Evolutionary conservation across 495 filamentous ascomycete genomes (phyloP), one percentile per base, ranked within the genome.

Genomic region (Aspergillus mulundensis): DNA sequence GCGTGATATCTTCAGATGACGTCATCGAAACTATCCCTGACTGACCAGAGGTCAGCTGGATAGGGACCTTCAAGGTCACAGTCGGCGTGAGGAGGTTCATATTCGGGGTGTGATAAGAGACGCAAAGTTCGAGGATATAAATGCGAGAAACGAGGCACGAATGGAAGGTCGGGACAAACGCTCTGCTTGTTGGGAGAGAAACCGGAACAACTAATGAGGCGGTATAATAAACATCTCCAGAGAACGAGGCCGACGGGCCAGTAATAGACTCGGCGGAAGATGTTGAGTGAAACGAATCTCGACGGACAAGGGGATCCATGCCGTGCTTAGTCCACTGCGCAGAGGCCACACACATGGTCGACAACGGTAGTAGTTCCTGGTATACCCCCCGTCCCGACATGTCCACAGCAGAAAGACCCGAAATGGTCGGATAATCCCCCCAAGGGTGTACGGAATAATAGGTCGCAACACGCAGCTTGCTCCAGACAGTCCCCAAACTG

Each of bases 101-200:
- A 18, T 76, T 76, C 5, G 82, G 76, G 0, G 83, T 80, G 51
- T 84, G 79, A 39, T 89, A 70, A 3, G 83, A 76, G 50, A 93
- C 64, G 7, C 77, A 75, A 46, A 97, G 71, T 40, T 87, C 85
- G 19, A 97, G 77, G 8, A 78, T 74, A 72, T 98, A 97, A 21
- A 85, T 72, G 56, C 94, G 86, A 15, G 87, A 88, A 25, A 88
- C 75, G 61, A 96, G 81, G 70, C 94, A 98, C 51, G 84, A 83
- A 71, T 94, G 86, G 73, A 97, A 98, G 16, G 90, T 91, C 0
- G 94, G 95, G 24, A 94, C 70, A 70, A 92, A 91, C 2, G 83
- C 75, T 57, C 85, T 88, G 60, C 81, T 83, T 10, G 69, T 73
- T 0, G 94, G 91, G 1, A 95, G 74, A 0, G 80, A 75, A 66